Evolutionary conservation across 345 rosid species (phyloP), one percentile per base, ranked within the genome.

Genomic region (Mallotus nudiflorus): DNA sequence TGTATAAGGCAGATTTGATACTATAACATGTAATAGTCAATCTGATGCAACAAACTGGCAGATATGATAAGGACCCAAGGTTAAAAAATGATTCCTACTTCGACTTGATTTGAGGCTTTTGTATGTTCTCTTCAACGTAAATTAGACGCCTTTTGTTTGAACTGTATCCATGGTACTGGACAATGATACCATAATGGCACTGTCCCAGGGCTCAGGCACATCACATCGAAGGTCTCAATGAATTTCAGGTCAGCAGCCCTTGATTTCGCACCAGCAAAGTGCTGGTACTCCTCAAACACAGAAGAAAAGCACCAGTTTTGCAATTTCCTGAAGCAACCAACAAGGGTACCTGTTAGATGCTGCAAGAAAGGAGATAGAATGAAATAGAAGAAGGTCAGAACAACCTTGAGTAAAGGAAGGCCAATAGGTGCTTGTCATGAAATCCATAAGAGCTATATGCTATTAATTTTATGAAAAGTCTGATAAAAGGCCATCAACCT

Each of bases 261-360:
- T 66, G 87, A 83, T 59, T 90, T 92, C 70, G 55, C 13, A 13
- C 96, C 92, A 0, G 96, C 94, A 22, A 85, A 90, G 46, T 49
- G 86, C 50, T 69, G 80, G 80, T 92, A 92, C 65, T 92, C 98
- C 71, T 92, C 95, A 4, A 83, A 80, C 54, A 86, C 88, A 0
- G 96, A 86, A 28, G 90, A 75, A 76, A 90, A 72, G 46, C 92
- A 88, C 97, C 97, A 92, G 27, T 85, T 75, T 66, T 92, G 96
- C 25, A 88, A 70, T 77, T 92, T 92, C 75, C 97, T 85, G 77
- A 90, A 78, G 85, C 96, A 90, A 28, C 92, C 97, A 49, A 92
- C 96, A 11, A 92, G 86, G 76, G 89, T 82, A 67, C 98, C 96
- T 0, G 98, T 92, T 50, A 94, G 86, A 68, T 90, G 97, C 97